phyloP scores from a whole-genome alignment of 2,329 filamentous ascomycete species.

The Fusarium beomiforme region DNA sequence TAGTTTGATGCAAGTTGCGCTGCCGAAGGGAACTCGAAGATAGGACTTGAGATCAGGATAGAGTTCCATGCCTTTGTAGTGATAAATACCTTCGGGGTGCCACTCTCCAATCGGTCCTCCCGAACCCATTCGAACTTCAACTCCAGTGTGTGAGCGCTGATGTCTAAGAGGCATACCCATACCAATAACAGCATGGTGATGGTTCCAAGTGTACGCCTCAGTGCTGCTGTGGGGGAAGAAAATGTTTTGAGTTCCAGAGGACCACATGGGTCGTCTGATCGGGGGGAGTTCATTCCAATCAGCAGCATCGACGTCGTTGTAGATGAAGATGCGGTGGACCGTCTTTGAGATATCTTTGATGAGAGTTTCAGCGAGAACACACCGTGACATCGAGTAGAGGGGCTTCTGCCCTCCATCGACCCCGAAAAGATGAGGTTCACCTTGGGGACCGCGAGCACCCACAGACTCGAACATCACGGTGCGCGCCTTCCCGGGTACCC shows the following conservation, averaged over 20 bases:
- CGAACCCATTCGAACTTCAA: slow-evolving; percentile 13
- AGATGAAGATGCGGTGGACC: slow-evolving; percentile 13
- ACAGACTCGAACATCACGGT: background rate
- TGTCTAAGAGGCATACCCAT: background rate
- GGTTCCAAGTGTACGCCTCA: background rate
- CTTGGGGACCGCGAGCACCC: background rate
- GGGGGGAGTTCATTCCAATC: background rate
- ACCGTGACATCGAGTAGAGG: background rate
- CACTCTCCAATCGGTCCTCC: slow-evolving; percentile 15
- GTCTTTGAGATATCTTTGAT: slow-evolving; percentile 18
- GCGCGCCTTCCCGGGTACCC: background rate
- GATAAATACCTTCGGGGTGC: background rate
- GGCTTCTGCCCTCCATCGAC: background rate
- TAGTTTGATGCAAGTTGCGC: slow-evolving; percentile 19
- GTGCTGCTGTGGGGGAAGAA: slow-evolving; percentile 8
- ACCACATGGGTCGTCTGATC: slow-evolving; percentile 8
- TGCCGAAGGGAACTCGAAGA: slow-evolving; percentile 8
- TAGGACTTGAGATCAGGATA: slow-evolving; percentile 1
- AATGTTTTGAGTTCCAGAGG: slow-evolving; percentile 4
- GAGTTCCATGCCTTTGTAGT: slow-evolving; percentile 1
- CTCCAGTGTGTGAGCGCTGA: background rate
- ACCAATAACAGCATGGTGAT: slow-evolving; percentile 18
- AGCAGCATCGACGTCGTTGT: slow-evolving; percentile 7
- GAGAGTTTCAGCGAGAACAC: slow-evolving; percentile 14
- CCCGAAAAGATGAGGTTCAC: background rate